phyloP scores from a whole-genome alignment of 2,329 filamentous ascomycete species.

The Rutstroemia sydowiana region DNA sequence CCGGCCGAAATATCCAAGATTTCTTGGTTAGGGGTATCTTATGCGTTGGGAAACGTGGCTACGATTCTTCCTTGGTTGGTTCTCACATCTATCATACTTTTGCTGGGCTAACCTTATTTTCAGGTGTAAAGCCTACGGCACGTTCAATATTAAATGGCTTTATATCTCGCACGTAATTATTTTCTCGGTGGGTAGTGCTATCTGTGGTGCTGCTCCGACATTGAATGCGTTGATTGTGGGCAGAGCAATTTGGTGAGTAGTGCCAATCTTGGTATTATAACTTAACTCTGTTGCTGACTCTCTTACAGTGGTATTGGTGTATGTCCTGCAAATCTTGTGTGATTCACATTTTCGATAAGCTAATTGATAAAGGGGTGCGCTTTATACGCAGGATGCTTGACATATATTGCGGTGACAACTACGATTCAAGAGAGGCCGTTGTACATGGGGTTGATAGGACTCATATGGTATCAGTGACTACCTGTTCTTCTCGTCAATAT shows the following conservation, averaged over 20 bases:
- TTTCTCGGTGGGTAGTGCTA: constrained; percentile 20
- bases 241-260: constrained; percentile 34
- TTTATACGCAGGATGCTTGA: constrained; percentile 34
- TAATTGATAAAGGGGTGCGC: constrained; percentile 20
- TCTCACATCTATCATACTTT: background rate
- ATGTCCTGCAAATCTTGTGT: no score
- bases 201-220: constrained; percentile 25
- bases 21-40: constrained; percentile 35
- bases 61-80: background rate
- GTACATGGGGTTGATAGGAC: constrained; percentile 28
- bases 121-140: constrained; percentile 11
- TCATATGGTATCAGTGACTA: constrained; percentile 29
- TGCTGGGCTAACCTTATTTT: constrained; percentile 16
- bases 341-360: background rate
- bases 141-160: constrained; percentile 20
- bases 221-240: constrained; percentile 38
- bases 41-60: constrained; percentile 25
- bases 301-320: background rate
- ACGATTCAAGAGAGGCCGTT: constrained; percentile 25
- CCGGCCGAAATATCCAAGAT: constrained; percentile 31
- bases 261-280: background rate
- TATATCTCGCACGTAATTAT: constrained; percentile 16
- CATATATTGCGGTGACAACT: constrained; percentile 28
- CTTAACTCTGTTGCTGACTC: background rate
- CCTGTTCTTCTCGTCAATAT: background rate